Evolutionary conservation across 2,329 filamentous ascomycete genomes (phyloP).

Genomic region (Colletotrichum lini): DNA sequence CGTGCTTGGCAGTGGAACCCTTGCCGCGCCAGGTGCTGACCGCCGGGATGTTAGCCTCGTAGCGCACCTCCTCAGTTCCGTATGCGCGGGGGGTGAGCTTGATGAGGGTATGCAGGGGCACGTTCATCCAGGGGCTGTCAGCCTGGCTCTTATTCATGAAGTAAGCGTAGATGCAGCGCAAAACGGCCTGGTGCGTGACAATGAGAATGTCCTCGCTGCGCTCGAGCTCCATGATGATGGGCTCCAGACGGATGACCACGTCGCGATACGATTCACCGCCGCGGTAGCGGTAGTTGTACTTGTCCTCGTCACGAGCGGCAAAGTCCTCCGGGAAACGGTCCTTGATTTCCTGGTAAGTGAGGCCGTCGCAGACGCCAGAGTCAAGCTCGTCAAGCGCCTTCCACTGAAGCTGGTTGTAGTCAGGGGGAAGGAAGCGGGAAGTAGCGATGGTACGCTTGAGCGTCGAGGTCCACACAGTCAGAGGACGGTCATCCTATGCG

Average conservation of each 20-base stretch:
- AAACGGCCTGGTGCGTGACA: slow-evolving; percentile 96
- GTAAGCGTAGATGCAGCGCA: slow-evolving; percentile 98
- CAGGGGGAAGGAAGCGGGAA: slow-evolving; percentile 81
- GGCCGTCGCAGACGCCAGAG: slow-evolving; percentile 94
- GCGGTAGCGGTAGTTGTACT: slow-evolving; percentile 99
- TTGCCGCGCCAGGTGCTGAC: slow-evolving; percentile 98
- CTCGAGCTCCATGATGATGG: slow-evolving; percentile 99
- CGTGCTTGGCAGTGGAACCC: slow-evolving; percentile 91
- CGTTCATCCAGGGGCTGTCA: slow-evolving; percentile 97
- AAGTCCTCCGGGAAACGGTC: slow-evolving; percentile 95
- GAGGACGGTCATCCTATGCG: slow-evolving; percentile 70
- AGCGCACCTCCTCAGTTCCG: slow-evolving; percentile 89
- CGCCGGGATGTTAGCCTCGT: slow-evolving; percentile 92
- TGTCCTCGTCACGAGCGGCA: slow-evolving; percentile 94
- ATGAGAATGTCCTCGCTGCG: slow-evolving; percentile 97
- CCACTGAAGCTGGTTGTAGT: slow-evolving; percentile 97
- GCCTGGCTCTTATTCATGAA: slow-evolving; percentile 98
- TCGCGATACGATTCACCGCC: slow-evolving; percentile 97
- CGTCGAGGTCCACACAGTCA: slow-evolving; percentile 75
- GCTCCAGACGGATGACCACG: slow-evolving; percentile 96
- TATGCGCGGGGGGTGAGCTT: slow-evolving; percentile 96
- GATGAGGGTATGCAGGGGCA: slow-evolving; percentile 95
- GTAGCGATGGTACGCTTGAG: slow-evolving; percentile 91
- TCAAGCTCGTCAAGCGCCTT: slow-evolving; percentile 98
- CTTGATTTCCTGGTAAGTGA: slow-evolving; percentile 97